Evolutionary conservation across 805 yeast genomes (phyloP).

Genomic region (Ogataea degrootiae): DNA sequence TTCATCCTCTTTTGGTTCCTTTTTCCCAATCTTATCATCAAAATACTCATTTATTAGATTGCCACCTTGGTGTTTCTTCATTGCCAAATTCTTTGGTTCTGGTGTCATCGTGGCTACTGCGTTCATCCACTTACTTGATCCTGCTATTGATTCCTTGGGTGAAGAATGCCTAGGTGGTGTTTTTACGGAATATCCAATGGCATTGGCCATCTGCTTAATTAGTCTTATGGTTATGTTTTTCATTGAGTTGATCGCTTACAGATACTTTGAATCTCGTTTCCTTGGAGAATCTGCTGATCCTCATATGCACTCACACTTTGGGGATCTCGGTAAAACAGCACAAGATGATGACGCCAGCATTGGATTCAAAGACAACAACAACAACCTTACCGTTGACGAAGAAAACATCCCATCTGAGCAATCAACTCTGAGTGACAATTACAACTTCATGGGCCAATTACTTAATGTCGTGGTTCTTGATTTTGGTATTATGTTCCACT

Average conservation of each 20-base stretch:
- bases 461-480: conserved; percentile 55
- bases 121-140: conserved; percentile 64
- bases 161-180: conserved; percentile 57
- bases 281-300: conserved; percentile 19
- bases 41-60: conserved; percentile 49
- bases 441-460: conserved; percentile 50
- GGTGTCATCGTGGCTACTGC: conserved; percentile 81
- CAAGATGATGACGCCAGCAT: conserved; percentile 28
- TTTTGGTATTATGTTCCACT: conserved; percentile 76
- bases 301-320: conserved; percentile 51
- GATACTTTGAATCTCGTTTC: conserved; percentile 33
- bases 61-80: conserved; percentile 57
- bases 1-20: conserved; percentile 52
- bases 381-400: conserved; percentile 6
- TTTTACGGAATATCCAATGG: conserved; percentile 46
- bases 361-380: conserved; percentile 11
- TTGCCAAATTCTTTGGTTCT: conserved; percentile 71
- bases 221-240: conserved; percentile 44
- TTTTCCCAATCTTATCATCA: conserved; percentile 56
- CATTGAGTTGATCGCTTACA: conserved; percentile 43
- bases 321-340: conserved; percentile 24
- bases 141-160: conserved; percentile 54
- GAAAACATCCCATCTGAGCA: conserved; percentile 30
- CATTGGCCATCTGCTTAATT: conserved; percentile 46
- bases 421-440: conserved; percentile 32